Base-by-base conservation (phyloP, 768 basidiomycete species). In the Chalciporus chontae region DNA sequence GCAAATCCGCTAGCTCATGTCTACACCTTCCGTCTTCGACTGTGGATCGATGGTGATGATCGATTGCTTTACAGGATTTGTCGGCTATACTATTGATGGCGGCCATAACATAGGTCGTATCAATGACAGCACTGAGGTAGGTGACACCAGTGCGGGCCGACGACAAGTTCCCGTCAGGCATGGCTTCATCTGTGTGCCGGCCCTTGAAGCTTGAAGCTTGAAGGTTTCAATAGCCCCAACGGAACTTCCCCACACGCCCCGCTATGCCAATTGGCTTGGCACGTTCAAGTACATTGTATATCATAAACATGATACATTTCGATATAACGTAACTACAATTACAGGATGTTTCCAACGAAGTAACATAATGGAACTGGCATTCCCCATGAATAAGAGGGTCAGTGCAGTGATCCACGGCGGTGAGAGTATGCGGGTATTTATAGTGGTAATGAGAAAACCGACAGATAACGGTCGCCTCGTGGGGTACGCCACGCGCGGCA, bases 391-490 rank as follows among this genome's bases (percentile, higher is more conserved):
- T 47, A 45, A 51, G 46, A 45, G 42, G 40, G 51, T 52, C 44
- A 49, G 24, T 29, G 45, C 50, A 43, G 39, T 39, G 39, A 50
- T 19, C 48, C 50, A 40, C 50, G 51, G 44, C 52, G 53, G 54
- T 60, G 62, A 53, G 63, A 55, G 55, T 48, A 47, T 59, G 46
- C 15, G 49, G 50, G 62, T 65, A 65, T 65, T 58, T 52, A 60
- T 62, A 55, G 45, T 47, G 18, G 21, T 24, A 45, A 56, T 57
- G 62, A 34, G 60, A 67, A 58, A n/a, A 23, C 34, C 40, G 50
- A 39, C 54, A 39, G 47, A 47, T 49, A 57, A 8, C n/a, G 57
- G 43, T 40, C 50, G 57, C 68, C 68, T 68, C 64, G 61, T 68
- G 69, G 53, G 40, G 27, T 24, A 32, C 7, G 32, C 49, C 55